Base-by-base conservation (phyloP, 2,329 filamentous ascomycete species). In the Endothia cerciana region DNA sequence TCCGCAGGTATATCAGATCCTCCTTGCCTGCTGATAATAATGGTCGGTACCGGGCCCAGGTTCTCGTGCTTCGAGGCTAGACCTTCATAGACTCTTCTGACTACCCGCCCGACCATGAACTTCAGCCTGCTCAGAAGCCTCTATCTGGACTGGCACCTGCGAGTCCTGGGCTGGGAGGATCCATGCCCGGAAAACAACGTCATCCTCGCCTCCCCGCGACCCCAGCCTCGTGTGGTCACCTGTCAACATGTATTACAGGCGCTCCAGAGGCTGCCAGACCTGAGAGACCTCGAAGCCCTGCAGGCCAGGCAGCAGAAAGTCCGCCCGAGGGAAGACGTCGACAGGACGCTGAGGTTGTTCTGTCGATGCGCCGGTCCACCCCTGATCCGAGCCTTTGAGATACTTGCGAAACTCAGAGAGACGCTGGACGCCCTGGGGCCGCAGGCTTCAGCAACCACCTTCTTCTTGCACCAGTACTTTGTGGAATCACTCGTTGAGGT, bases 71-170 rank as follows among this genome's bases (percentile, higher is more conserved):
- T 45, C 47, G 61, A 57, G 47, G 47, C 65, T 64, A 43, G 65
- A 61, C 41, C 33, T 43, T 55, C 22, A 13, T 55, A 49, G 61
- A 28, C 19, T n/a, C 47, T 38, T 11, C 57, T 53, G 17, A 36
- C 28, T 49, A n/a, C 55, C 47, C 22, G 43, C 45, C 33, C 19
- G 33, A 53, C 55, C 33, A 66, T 66, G 65, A 66, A 66, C 49
- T 64, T 64, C 58, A 66, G 65, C 62, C 59, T 62, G 22, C 41
- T 66, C 17, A 60, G 61, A 51, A 51, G 60, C 19, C 17, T 66
- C 15, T 66, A 64, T 33, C 30, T 66, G 38, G 65, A 64, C 30
- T 41, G 59, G 57, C 53, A 59, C 41, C 45, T 66, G 22, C 62
- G 57, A 4, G 17, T 57, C 22, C 62, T 66, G 17, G 65, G 65